These are phyloP conservation scores for Plasmodium sp. DNA, from an alignment of 169 alveolate species.

Conservation along the genomic window DNA sequence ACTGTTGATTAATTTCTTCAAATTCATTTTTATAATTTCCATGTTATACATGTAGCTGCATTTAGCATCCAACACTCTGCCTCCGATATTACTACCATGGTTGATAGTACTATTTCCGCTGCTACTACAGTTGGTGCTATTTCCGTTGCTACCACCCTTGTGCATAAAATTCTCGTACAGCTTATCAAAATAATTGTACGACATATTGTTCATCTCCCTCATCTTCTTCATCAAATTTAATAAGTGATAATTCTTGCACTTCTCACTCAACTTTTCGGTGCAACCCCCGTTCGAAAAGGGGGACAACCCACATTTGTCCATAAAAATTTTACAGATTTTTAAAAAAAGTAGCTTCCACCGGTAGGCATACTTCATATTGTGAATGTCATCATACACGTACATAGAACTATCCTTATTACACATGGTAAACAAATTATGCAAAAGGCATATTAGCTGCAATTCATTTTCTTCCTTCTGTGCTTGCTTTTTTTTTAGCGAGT, in stretches of 20 bases:
- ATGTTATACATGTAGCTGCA: constrained; percentile 20
- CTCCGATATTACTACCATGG: constrained; percentile 1
- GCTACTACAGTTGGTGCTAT: background rate
- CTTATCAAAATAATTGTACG: constrained; percentile 64
- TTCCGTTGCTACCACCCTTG: background rate
- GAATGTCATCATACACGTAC: constrained; percentile 30
- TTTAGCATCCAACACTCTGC: background rate
- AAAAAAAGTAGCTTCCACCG: constrained; percentile 51
- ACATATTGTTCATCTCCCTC: constrained; percentile 26
- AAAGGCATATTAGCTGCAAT: constrained; percentile 2
- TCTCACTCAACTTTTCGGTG: background rate
- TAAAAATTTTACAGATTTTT: constrained; percentile 17
- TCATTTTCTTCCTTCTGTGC: constrained; percentile 23
- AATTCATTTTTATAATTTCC: constrained; percentile 65
- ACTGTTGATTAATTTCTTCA: constrained; percentile 35
- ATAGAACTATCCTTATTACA: constrained; percentile 10
- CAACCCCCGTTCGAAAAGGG: background rate
- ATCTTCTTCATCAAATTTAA: constrained; percentile 8
- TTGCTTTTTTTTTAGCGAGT: constrained; percentile 2
- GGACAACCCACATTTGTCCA: background rate
- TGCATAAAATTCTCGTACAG: constrained; percentile 17
- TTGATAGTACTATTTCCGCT: background rate
- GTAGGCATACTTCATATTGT: constrained; percentile 23
- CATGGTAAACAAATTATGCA: constrained; percentile 23
- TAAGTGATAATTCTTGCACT: background rate